Evolutionary conservation across 1,139 yeast genomes (phyloP), one percentile per base, ranked within the genome.

Genomic region (Yamadazyma spencermartinsiae): DNA sequence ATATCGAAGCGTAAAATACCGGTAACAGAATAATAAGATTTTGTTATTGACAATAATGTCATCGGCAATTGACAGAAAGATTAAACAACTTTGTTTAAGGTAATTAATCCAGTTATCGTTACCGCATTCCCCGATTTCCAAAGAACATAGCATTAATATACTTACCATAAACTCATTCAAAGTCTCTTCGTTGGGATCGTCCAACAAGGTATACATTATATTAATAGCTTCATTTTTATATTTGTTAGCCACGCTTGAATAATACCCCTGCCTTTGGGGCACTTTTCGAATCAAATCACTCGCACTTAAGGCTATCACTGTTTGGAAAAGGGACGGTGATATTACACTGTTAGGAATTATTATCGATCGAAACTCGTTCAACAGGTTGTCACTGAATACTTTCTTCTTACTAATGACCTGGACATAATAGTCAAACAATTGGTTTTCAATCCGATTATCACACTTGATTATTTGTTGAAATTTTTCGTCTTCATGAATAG

Each of bases 61-160:
- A 13, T 43, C 43, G 12, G 39, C 42, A 23, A 55, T 35, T 2
- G 51, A 46, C 17, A 49, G 51, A 17, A 60, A 55, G 10, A 60
- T 48, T 20, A 60, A 33, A 30, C 58, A 53, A 8, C 58, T 55
- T 42, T 60, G 61, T 36, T 53, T 53, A 38, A 60, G 39, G 35
- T 57, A 53, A 26, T 48, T 52, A 13, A 54, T 41, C 65, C 65
- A 60, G 33, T 43, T 46, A 13, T 44, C 48, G 40, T 50, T 56
- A 6, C 58, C 55, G 33, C 45, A 48, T 33, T 60, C 52, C 2
- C 58, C 52, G 9, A 59, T 58, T 34, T 60, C 65, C 11, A 55
- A 45, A 4, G 63, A 55, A 34, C 63, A 58, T 4, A 60, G 31
- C 39, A 55, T 44, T 36, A 58, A 39, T 2, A 59, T 44, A 36